Percentiles rank a stretch among this genome's conserved stretches.
Conservation (phyloP, 805 yeast species). For the Cyberlindnera misumaiensis region DNA sequence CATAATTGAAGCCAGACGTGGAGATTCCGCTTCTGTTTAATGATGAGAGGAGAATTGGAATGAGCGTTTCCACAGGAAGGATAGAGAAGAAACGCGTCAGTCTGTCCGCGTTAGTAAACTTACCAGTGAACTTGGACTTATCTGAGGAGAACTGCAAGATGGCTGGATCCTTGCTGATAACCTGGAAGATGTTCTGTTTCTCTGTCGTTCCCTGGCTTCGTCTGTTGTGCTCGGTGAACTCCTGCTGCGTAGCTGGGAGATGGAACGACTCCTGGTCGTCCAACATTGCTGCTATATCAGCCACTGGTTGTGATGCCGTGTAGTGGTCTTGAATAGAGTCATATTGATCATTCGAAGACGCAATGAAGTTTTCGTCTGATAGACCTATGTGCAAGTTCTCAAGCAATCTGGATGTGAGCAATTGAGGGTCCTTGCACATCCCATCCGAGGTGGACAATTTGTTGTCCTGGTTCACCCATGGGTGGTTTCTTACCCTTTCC, state of each 20-base stretch:
- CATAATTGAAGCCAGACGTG: constrained; percentile 13
- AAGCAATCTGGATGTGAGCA: constrained; percentile 44
- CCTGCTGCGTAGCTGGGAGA: constrained; percentile 36
- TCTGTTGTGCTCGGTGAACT: constrained; percentile 29
- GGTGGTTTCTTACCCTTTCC: constrained; percentile 38
- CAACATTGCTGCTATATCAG: constrained; percentile 35
- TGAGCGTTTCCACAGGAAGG: constrained; percentile 35
- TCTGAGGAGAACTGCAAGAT: constrained; percentile 37
- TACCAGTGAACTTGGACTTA: constrained; percentile 6
- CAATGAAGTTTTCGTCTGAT: constrained; percentile 38
- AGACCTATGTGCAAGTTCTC: constrained; percentile 46
- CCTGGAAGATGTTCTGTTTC: constrained; percentile 27
- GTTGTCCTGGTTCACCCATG: constrained; percentile 46
- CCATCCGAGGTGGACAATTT: constrained; percentile 40
- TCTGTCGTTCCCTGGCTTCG: constrained; percentile 9
- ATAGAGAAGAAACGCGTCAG: constrained; percentile 47
- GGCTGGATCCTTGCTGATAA: constrained; percentile 45
- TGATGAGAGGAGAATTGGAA: constrained; percentile 35
- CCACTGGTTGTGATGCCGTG: constrained; percentile 42
- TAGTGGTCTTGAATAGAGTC: constrained; percentile 18
- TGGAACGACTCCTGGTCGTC: constrained; percentile 27
- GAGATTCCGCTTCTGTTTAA: constrained; percentile 36
- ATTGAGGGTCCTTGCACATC: constrained; percentile 44
- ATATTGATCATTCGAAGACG: constrained; percentile 15
- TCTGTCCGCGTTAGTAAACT: constrained; percentile 24